A percentile compares a stretch with the other conserved stretches of the same genome.
Evolutionary conservation across 805 yeast species (phyloP).

Genomic region (Zygosaccharomyces bailii): DNA sequence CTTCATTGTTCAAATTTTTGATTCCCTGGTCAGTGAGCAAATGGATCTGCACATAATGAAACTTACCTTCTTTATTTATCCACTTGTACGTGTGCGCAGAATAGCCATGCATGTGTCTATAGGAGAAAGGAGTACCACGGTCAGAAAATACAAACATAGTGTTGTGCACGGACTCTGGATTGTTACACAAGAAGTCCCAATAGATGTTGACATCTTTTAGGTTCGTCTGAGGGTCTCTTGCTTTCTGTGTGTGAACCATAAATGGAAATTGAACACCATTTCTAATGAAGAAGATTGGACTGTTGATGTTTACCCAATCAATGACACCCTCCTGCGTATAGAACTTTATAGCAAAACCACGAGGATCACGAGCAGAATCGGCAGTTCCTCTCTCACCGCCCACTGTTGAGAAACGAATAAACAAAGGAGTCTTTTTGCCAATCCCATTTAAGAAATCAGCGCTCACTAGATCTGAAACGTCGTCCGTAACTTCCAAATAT

Average conservation of each 20-base stretch:
- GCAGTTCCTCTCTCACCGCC: slow-evolving; percentile 69
- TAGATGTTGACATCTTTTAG: slow-evolving; percentile 76
- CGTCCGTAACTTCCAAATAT: slow-evolving; percentile 81
- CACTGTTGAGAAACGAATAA: slow-evolving; percentile 71
- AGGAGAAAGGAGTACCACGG: slow-evolving; percentile 57
- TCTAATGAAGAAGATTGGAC: slow-evolving; percentile 63
- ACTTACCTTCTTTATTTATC: slow-evolving; percentile 50
- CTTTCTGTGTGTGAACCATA: slow-evolving; percentile 65
- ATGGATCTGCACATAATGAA: slow-evolving; percentile 59
- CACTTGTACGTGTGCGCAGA: slow-evolving; percentile 66
- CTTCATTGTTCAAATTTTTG: slow-evolving; percentile 53
- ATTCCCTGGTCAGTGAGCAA: slow-evolving; percentile 52
- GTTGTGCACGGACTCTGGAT: slow-evolving; percentile 77
- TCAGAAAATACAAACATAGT: slow-evolving; percentile 58
- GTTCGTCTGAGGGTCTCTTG: slow-evolving; percentile 64
- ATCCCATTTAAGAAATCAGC: slow-evolving; percentile 67
- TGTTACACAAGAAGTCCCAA: slow-evolving; percentile 75
- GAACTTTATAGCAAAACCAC: slow-evolving; percentile 64
- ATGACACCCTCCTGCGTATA: slow-evolving; percentile 65
- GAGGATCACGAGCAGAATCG: slow-evolving; percentile 67
- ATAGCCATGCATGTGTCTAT: slow-evolving; percentile 60
- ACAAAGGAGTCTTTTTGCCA: slow-evolving; percentile 74
- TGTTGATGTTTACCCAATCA: slow-evolving; percentile 73
- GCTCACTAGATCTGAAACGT: slow-evolving; percentile 65
- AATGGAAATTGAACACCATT: slow-evolving; percentile 63